Conservation (phyloP, 306 rosid genomes). For the Prunus campanulata region DNA sequence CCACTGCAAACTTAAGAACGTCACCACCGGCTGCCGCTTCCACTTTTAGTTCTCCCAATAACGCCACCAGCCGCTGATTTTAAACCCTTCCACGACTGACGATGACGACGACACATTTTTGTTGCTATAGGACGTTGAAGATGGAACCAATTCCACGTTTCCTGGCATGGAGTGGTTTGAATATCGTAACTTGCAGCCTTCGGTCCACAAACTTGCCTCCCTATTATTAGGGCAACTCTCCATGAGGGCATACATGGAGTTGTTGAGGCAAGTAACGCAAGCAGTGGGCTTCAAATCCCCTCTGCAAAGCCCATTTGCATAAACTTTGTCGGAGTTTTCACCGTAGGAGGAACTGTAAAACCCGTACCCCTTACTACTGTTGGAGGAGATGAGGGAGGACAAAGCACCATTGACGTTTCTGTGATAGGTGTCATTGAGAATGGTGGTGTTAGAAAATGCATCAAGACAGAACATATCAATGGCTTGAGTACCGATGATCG, state of each 20-base stretch:
- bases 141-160: background rate
- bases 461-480: no score
- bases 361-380: background rate
- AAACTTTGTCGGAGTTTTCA: background rate
- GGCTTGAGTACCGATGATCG: no score
- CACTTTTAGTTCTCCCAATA: background rate
- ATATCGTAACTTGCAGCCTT: constrained; percentile 20
- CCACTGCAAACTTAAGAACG: background rate
- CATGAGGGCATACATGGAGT: background rate
- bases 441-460: no score
- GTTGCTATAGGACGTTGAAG: no score
- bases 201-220: constrained; percentile 16
- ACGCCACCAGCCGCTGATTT: background rate
- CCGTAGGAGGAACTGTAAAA: constrained; percentile 1
- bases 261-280: background rate
- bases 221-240: constrained; percentile 14
- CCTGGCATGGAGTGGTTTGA: constrained; percentile 10
- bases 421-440: constrained; percentile 17
- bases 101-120: background rate
- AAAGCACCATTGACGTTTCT: constrained; percentile 43
- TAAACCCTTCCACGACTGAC: background rate
- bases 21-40: constrained; percentile 11
- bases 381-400: constrained; percentile 24
- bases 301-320: constrained; percentile 3
- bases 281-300: background rate